phyloP scores from a whole-genome alignment of 1,284 basidiomycete genomes.

The Fistulinella cinereoalba region DNA sequence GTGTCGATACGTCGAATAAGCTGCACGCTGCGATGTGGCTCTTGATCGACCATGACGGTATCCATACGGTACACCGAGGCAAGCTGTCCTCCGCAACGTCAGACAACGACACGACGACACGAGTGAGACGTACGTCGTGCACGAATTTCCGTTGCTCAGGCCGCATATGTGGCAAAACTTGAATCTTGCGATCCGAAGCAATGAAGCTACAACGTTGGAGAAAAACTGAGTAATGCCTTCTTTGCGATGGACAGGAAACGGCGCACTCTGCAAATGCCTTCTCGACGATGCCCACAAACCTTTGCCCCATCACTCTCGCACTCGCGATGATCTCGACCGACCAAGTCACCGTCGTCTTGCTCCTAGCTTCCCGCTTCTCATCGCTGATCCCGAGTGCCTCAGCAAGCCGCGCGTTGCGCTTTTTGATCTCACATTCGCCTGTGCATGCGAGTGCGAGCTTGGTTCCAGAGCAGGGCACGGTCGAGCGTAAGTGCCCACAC shows the following conservation, averaged over 20 bases:
- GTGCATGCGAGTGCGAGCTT: constrained; percentile 65
- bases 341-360: constrained; percentile 48
- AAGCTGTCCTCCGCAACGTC: constrained; percentile 40
- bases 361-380: constrained; percentile 35
- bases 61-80: constrained; percentile 79
- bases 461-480: constrained; percentile 60
- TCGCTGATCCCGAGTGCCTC: constrained; percentile 81
- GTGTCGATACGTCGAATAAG: constrained; percentile 80
- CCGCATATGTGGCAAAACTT: constrained; percentile 82
- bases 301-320: constrained; percentile 43
- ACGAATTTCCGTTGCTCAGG: constrained; percentile 76
- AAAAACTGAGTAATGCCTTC: background rate
- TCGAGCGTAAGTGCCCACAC: constrained; percentile 77
- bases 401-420: constrained; percentile 82
- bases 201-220: constrained; percentile 65
- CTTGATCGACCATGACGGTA: constrained; percentile 80
- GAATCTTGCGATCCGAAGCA: constrained; percentile 61
- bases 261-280: constrained; percentile 76
- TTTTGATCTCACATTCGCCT: constrained; percentile 76
- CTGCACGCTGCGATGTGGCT: constrained; percentile 78
- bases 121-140: constrained; percentile 50
- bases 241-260: background rate
- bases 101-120: background rate
- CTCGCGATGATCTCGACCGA: constrained; percentile 59
- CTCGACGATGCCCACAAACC: constrained; percentile 73